Conservation (phyloP, 345 rosid genomes). For the Eucalyptus sp. region DNA sequence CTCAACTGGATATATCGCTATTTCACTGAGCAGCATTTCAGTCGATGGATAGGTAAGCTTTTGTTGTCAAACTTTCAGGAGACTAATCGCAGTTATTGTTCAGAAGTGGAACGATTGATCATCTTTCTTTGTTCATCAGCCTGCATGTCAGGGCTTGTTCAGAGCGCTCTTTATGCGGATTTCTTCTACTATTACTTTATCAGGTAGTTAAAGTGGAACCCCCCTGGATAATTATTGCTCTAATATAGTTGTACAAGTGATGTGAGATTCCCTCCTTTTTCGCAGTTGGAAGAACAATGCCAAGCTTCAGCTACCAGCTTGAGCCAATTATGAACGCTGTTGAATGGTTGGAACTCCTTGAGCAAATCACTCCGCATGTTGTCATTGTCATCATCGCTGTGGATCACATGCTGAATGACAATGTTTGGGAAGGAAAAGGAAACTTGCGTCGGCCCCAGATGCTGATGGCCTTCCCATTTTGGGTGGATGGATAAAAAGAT, state of each 20-base stretch:
- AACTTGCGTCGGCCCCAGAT: not conserved
- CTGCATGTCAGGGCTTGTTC: conserved; percentile 72
- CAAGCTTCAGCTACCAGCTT: conserved; percentile 91
- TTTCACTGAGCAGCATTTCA: conserved; percentile 46
- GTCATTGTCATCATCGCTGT: not conserved
- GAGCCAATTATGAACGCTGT: conserved; percentile 2
- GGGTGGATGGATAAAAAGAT: not conserved
- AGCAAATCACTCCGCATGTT: not conserved
- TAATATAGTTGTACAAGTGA: not conserved
- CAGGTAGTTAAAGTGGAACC: conserved; percentile 28
- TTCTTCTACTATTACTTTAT: conserved; percentile 91
- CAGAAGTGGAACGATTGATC: not conserved
- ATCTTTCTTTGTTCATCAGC: conserved; percentile 31
- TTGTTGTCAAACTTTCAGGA: not conserved
- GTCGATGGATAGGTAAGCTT: conserved; percentile 68
- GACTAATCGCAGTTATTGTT: not conserved
- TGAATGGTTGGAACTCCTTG: not conserved
- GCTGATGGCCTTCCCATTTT: not conserved
- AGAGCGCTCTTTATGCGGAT: conserved; percentile 83
- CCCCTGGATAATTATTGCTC: not conserved
- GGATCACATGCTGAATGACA: not conserved
- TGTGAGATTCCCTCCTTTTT: not conserved
- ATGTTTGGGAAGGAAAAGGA: not conserved
- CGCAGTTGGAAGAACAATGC: conserved; percentile 89
- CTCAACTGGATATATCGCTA: conserved; percentile 86